Evolutionary conservation across 257 asterid species (phyloP), one percentile per base, ranked within the genome.

Genomic region (Nicotiana otophora): DNA sequence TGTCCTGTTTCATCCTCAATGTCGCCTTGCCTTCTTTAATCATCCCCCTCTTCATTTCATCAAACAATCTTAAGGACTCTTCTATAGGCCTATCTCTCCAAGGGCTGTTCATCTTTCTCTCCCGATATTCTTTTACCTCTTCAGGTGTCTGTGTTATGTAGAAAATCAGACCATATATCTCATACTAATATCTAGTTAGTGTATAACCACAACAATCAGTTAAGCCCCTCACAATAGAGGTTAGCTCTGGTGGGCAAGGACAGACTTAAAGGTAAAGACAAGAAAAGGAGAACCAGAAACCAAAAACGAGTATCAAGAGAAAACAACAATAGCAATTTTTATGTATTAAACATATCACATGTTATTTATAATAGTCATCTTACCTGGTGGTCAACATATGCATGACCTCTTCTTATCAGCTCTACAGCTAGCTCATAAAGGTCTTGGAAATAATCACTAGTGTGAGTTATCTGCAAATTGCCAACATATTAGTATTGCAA

Each of bases 381-480:
- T 64, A 96, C 99, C 98, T 96, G 99, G 87, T 96, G 99, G 86
- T 94, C 99, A 65, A 96, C 99, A 88, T 96, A 96, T 74, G 97
- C 98, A 91, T 89, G 93, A 64, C 94, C 98, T 75, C 94, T 88
- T 15, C 87, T 87, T 80, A 96, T 94, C 87, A 96, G 90, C 87
- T 93, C 94, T 89, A 94, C 97, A 16, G 98, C 98, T 57, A 96
- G 88, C 84, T 96, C 94, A 80, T 92, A 94, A 65, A 96, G 93
- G 51, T 94, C 97, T 89, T 96, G 93, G 84, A 96, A 96, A 89
- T 96, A 94, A 89, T 96, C 89, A 85, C 99, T 96, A 26, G 98
- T 90, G 86, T 96, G 92, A 33, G 98, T 92, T 88, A 94, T 94
- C 98, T 96, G 90, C 66, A 81, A 79, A 39, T 83, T 79, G 39